Percentiles rank a stretch among this genome's conserved stretches.
Evolutionary conservation across 2,329 filamentous ascomycete genomes (phyloP).

Genomic region (Colletotrichum musicola): DNA sequence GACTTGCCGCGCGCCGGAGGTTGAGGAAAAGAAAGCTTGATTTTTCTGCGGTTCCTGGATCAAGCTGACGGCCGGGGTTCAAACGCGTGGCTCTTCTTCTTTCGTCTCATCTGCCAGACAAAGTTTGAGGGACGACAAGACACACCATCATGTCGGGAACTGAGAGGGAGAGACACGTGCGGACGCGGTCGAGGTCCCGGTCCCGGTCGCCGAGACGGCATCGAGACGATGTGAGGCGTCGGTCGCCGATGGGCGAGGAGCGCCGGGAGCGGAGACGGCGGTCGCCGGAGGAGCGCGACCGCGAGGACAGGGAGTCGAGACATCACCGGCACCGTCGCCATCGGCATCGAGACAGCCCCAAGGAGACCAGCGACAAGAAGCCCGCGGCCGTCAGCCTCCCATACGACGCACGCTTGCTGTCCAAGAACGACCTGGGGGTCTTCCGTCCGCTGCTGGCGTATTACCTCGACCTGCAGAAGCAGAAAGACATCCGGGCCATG

Average conservation of each 20-base stretch:
- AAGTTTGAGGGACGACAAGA: neutral
- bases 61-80: neutral
- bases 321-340: constrained; percentile 33
- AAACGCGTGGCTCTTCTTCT: neutral
- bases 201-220: constrained; percentile 30
- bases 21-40: neutral
- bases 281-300: constrained; percentile 7
- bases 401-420: constrained; percentile 73
- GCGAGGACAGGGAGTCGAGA: constrained; percentile 11
- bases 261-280: constrained; percentile 13
- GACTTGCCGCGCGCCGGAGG: neutral
- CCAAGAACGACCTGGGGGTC: constrained; percentile 74
- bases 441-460: constrained; percentile 82
- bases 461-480: constrained; percentile 91
- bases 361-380: constrained; percentile 7
- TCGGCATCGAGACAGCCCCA: constrained; percentile 27
- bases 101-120: neutral
- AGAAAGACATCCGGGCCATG: constrained; percentile 75
- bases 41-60: neutral
- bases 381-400: constrained; percentile 63
- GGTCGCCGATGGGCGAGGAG: constrained; percentile 25
- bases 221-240: constrained; percentile 27
- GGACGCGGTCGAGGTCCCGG: constrained; percentile 37
- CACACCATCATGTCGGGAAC: constrained; percentile 1
- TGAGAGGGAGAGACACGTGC: constrained; percentile 33